Percentiles rank a stretch among this genome's conserved stretches.
Conservation (phyloP, 176 grass and related monocot species). For the Luzula sylvatica region DNA sequence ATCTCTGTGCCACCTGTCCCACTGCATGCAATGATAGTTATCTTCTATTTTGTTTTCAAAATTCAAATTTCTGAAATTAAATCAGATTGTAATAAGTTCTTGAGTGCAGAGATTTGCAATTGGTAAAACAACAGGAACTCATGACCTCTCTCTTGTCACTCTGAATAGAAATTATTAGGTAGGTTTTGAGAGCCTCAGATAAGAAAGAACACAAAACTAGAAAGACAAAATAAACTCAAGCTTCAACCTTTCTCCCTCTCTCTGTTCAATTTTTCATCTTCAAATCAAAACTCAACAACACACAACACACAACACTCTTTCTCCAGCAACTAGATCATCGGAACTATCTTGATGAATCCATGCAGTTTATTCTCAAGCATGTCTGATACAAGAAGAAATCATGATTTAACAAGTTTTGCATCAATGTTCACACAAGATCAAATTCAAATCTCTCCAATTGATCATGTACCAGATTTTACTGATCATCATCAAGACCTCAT, state of each 20-base stretch:
- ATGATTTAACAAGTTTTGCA: constrained; percentile 14
- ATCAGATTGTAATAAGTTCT: too few relatives aligned
- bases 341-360: too few relatives aligned
- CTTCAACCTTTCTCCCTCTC: not conserved
- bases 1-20: constrained; percentile 18
- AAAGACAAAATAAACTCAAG: constrained; percentile 8
- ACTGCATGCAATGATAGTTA: constrained; percentile 11
- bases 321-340: too few relatives aligned
- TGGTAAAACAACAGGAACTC: not conserved
- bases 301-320: not conserved
- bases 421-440: constrained; percentile 16
- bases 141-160: not conserved
- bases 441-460: constrained; percentile 1
- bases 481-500: constrained; percentile 1
- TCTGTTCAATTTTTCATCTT: not conserved
- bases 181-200: constrained; percentile 12
- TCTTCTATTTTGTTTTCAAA: not conserved
- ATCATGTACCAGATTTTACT: not conserved
- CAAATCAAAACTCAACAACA: not conserved
- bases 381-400: not conserved
- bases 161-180: constrained; percentile 20
- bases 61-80: too few relatives aligned
- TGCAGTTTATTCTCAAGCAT: too few relatives aligned
- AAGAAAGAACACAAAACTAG: constrained; percentile 18
- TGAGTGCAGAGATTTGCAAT: too few relatives aligned